Percentiles rank a stretch among this genome's conserved stretches.
Evolutionary conservation across 139 green algal species (phyloP).

Genomic region (Closterium sp.): DNA sequence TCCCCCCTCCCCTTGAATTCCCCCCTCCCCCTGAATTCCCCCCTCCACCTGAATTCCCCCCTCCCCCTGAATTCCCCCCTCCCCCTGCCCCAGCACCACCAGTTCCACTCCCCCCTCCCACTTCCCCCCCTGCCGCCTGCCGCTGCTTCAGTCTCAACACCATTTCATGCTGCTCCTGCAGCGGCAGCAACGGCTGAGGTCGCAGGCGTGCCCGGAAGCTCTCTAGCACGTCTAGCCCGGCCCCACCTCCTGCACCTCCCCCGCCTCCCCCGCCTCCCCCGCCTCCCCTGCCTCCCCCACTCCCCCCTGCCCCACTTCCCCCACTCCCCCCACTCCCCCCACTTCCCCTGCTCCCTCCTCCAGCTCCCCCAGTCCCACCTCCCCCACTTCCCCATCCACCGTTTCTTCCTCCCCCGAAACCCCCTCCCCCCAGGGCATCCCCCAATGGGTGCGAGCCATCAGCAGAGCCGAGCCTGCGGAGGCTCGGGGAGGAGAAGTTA

Average conservation of each 20-base stretch:
- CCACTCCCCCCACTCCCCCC: too few relatives aligned
- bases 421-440: background rate
- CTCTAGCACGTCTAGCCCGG: background rate
- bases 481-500: too few relatives aligned
- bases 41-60: too few relatives aligned
- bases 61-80: too few relatives aligned
- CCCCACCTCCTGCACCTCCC: too few relatives aligned
- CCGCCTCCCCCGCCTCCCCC: background rate
- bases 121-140: too few relatives aligned
- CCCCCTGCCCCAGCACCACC: too few relatives aligned
- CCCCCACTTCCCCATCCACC: background rate
- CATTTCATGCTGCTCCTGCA: background rate
- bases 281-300: too few relatives aligned
- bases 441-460: background rate
- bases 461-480: background rate
- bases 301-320: background rate
- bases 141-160: background rate
- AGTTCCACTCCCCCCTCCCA: too few relatives aligned
- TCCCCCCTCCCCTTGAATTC: too few relatives aligned
- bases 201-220: background rate
- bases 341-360: background rate
- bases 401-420: background rate
- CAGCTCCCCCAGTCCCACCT: background rate
- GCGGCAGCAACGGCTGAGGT: background rate
- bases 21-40: too few relatives aligned